phyloP scores from a whole-genome alignment of 2,329 filamentous ascomycete genomes.

The Trichothecium roseum region DNA sequence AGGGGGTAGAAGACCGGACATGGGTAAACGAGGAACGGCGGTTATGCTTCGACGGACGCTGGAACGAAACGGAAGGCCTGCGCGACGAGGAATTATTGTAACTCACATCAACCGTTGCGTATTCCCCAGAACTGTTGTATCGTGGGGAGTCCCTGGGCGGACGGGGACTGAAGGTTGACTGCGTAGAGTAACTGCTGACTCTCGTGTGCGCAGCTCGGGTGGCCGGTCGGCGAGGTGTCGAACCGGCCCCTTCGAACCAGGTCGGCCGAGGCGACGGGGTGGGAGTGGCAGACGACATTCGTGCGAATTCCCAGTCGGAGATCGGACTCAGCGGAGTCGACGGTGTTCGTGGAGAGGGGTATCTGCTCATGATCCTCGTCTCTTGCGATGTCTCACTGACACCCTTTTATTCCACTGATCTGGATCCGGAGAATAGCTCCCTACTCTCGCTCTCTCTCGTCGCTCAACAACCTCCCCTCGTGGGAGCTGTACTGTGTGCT shows the following conservation, averaged over 20 bases:
- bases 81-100: constrained; percentile 38
- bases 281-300: constrained; percentile 43
- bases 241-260: constrained; percentile 29
- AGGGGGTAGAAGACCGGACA: constrained; percentile 45
- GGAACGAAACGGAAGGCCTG: constrained; percentile 23
- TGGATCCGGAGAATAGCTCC: not conserved
- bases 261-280: constrained; percentile 45
- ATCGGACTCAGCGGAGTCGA: constrained; percentile 28
- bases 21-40: constrained; percentile 47
- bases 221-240: constrained; percentile 36
- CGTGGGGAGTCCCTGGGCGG: constrained; percentile 45
- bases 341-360: constrained; percentile 27
- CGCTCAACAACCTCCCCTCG: not conserved
- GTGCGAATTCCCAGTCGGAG: constrained; percentile 41
- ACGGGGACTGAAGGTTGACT: constrained; percentile 27
- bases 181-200: constrained; percentile 26
- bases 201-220: constrained; percentile 35
- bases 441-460: constrained; percentile 1
- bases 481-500: not conserved
- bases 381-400: constrained; percentile 22
- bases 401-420: constrained; percentile 10
- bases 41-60: constrained; percentile 31
- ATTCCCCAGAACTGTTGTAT: constrained; percentile 52
- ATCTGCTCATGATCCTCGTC: constrained; percentile 28
- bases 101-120: constrained; percentile 59